Percentiles rank a stretch among this genome's conserved stretches.
phyloP scores from a whole-genome alignment of 306 rosid genomes.

The Vigna trinervia region DNA sequence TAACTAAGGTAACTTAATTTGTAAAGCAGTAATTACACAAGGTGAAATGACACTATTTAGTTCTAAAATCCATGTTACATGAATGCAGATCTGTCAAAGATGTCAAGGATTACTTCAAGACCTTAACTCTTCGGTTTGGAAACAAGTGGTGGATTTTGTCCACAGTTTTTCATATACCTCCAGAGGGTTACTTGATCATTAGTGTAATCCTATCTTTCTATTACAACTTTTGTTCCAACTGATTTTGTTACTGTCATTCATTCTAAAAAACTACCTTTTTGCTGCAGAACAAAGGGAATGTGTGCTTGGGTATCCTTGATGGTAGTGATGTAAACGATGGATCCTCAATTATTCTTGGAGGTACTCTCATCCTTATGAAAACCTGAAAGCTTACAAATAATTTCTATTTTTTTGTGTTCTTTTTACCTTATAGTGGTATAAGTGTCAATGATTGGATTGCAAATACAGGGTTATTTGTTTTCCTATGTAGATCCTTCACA shows the following conservation, averaged over 20 bases:
- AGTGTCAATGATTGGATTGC: no score
- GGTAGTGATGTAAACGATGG: constrained; percentile 78
- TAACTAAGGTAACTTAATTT: neutral
- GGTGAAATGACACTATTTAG: neutral
- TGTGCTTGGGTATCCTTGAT: constrained; percentile 83
- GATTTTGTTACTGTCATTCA: constrained; percentile 15
- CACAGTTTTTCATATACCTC: constrained; percentile 63
- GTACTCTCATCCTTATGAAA: constrained; percentile 45
- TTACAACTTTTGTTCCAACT: constrained; percentile 22
- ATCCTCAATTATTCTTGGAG: constrained; percentile 79
- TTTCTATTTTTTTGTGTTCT: neutral
- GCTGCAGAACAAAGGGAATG: constrained; percentile 76
- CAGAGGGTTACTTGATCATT: constrained; percentile 76
- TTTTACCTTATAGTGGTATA: neutral
- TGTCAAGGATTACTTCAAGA: constrained; percentile 67
- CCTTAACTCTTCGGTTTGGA: constrained; percentile 68
- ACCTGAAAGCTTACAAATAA: constrained; percentile 4
- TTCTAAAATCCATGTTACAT: constrained; percentile 19
- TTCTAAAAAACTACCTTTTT: constrained; percentile 37
- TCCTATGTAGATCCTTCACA: no score
- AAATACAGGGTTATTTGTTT: no score
- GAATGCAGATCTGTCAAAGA: constrained; percentile 71
- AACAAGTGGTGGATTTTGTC: constrained; percentile 81
- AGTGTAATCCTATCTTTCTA: constrained; percentile 54
- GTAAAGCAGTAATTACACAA: neutral